Percentiles rank a stretch among this genome's conserved stretches.
phyloP scores from a whole-genome alignment of 306 rosid species.

The Pyrus communis region DNA sequence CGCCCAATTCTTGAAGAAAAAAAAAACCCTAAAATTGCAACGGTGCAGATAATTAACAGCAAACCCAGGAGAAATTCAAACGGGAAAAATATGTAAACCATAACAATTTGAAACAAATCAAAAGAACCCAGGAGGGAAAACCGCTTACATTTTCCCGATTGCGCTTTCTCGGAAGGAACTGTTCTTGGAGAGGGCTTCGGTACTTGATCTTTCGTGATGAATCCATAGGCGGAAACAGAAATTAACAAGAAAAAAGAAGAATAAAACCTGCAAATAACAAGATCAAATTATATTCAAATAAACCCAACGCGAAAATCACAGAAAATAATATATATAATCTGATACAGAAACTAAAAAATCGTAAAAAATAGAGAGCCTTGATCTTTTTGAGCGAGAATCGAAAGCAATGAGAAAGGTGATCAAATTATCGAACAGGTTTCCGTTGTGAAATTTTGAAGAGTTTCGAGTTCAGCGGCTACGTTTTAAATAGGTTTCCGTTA shows the following conservation, averaged over 20 bases:
- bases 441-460: no score
- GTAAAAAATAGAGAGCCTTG: no score
- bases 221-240: slow-evolving; percentile 8
- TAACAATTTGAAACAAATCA: background rate
- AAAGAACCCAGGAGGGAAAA: background rate
- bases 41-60: background rate
- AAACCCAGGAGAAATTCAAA: background rate
- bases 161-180: slow-evolving; percentile 10
- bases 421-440: no score
- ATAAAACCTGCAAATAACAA: background rate
- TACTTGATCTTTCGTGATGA: slow-evolving; percentile 8
- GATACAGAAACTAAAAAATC: no score
- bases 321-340: no score
- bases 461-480: no score
- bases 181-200: slow-evolving; percentile 25
- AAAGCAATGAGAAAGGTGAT: no score
- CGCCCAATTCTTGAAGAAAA: background rate
- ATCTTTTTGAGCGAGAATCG: no score
- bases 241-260: background rate
- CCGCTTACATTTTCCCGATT: slow-evolving; percentile 28
- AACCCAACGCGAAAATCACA: background rate
- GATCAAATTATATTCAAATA: background rate
- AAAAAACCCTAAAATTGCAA: background rate
- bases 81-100: background rate
- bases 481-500: no score